Percentiles rank a stretch among this genome's conserved stretches.
Evolutionary conservation across 139 green algal species (phyloP).

Genomic region (Volvox reticuliferus): DNA sequence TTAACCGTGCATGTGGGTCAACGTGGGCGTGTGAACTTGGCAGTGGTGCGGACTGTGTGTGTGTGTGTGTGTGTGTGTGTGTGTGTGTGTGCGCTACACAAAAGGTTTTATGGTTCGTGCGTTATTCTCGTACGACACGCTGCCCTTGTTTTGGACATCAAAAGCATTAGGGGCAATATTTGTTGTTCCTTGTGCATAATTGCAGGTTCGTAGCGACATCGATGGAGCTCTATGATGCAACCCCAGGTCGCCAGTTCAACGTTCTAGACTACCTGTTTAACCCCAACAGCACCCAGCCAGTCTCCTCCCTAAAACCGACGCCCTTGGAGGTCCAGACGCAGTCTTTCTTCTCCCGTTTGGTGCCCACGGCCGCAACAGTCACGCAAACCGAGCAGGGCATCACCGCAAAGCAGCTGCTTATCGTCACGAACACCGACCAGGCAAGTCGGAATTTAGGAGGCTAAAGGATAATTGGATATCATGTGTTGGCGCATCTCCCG

Average conservation of each 20-base stretch:
- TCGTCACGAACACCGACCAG: conserved; percentile 85
- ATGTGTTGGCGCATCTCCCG: too few species aligned
- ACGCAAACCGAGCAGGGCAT: conserved; percentile 86
- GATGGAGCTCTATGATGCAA: conserved; percentile 90
- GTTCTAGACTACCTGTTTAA: conserved; percentile 74
- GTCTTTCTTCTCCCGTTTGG: conserved; percentile 51
- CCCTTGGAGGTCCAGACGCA: conserved; percentile 69
- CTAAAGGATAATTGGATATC: too few species aligned
- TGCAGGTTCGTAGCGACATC: conserved; percentile 66
- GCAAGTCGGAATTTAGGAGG: background rate
- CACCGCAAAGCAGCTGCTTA: conserved; percentile 89
- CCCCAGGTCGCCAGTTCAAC: conserved; percentile 46
- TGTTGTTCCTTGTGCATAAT: background rate
- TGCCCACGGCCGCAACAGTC: conserved; percentile 56
- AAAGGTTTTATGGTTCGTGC: too few species aligned
- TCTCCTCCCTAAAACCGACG: conserved; percentile 64
- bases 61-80: too few species aligned
- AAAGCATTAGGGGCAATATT: background rate
- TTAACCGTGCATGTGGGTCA: too few species aligned
- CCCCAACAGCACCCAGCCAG: conserved; percentile 50
- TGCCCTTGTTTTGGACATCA: background rate
- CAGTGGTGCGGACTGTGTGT: too few species aligned
- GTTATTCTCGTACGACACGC: too few species aligned
- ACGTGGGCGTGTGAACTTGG: too few species aligned
- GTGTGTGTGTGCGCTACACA: too few species aligned